Percentiles rank a stretch among this genome's conserved stretches.
These are phyloP conservation scores for Aspergillus eucalypticola DNA, from an alignment of 2,329 filamentous ascomycete species.

Conservation along the genomic window DNA sequence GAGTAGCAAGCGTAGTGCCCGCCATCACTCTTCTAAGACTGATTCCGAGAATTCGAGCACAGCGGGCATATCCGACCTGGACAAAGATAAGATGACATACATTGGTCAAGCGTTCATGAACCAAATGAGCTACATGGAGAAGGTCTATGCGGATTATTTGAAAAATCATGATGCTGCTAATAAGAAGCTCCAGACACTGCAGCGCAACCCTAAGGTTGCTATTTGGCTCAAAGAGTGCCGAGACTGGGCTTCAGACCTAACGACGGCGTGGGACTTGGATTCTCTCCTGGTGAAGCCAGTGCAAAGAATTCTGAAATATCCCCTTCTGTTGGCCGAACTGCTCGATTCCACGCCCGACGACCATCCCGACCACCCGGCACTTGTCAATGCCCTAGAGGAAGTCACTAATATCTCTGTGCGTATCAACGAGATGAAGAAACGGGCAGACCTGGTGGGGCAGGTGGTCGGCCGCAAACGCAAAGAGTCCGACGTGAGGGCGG, in stretches of 20 bases:
- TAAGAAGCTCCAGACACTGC: slow-evolving; percentile 55
- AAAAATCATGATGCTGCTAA: slow-evolving; percentile 67
- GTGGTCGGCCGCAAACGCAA: slow-evolving; percentile 84
- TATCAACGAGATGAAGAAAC: slow-evolving; percentile 95
- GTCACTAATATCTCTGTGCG: slow-evolving; percentile 61
- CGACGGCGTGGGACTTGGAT: slow-evolving; percentile 90
- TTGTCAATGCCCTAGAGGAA: slow-evolving; percentile 73
- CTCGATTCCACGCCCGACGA: slow-evolving; percentile 75
- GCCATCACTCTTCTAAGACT: slow-evolving; percentile 34
- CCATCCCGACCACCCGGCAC: slow-evolving; percentile 75
- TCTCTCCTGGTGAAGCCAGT: slow-evolving; percentile 97
- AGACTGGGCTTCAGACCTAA: slow-evolving; percentile 87
- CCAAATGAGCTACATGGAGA: slow-evolving; percentile 61
- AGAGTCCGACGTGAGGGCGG: slow-evolving; percentile 82
- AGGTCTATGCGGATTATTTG: slow-evolving; percentile 65
- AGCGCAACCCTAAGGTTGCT: slow-evolving; percentile 59
- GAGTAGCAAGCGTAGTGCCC: slow-evolving; percentile 52
- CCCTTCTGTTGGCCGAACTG: slow-evolving; percentile 77
- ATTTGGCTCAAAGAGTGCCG: slow-evolving; percentile 94
- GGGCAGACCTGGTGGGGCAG: slow-evolving; percentile 86
- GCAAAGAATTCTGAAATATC: slow-evolving; percentile 92
- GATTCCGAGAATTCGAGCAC: slow-evolving; percentile 30
- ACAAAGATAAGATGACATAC: slow-evolving; percentile 60
- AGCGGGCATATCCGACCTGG: slow-evolving; percentile 47
- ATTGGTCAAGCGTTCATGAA: slow-evolving; percentile 61